Base-by-base conservation (phyloP, 768 basidiomycete species). In the Hemileccinum impolitum region DNA sequence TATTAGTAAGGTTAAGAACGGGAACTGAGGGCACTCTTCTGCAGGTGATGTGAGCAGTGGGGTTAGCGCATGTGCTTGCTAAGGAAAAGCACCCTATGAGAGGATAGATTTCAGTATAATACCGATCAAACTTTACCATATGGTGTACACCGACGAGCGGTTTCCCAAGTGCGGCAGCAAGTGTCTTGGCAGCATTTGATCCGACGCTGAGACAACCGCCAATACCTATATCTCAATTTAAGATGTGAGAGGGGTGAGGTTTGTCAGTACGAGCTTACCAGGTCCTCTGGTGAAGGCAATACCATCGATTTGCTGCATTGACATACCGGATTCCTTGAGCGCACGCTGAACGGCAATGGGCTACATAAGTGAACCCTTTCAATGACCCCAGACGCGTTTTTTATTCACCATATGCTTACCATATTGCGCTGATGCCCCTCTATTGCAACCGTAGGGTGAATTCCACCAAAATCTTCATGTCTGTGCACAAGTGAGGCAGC, bases 11-110 rank as follows among this genome's bases (percentile, higher is more conserved):
- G 88, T 85, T 31, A 98, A 76, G 72, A 94, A 97, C 0, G 95
- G 95, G 64, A 87, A 97, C 19, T 58, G 45, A 65, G 92, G 68
- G 60, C 73, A 45, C 19, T 75, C 58, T 10, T 55, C 46, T 0
- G 68, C 50, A 47, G 66, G 69, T 8, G 76, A 70, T 0, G 93
- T 90, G 13, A 95, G 75, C 21, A 90, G 67, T 0, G 87, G 76
- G 0, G 90, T 94, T 0, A 94, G 72, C 0, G 94, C 90, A 61
- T 96, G 95, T 0, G 89, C 94, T 90, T 94, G 93, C 92, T 94
- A 57, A 36, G 26, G 31, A 32, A 45, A 13, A 28, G 54, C 32
- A 2, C 1, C 3, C 17, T 4, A 31, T 31, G 48, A 36, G 35
- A 46, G n/a, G 43, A 18, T 5, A n/a, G 2, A 28, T 19, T 9